These are phyloP conservation scores for Xylariaceae sp. DNA, from an alignment of 2,329 filamentous ascomycete genomes.

Conservation along the genomic window DNA sequence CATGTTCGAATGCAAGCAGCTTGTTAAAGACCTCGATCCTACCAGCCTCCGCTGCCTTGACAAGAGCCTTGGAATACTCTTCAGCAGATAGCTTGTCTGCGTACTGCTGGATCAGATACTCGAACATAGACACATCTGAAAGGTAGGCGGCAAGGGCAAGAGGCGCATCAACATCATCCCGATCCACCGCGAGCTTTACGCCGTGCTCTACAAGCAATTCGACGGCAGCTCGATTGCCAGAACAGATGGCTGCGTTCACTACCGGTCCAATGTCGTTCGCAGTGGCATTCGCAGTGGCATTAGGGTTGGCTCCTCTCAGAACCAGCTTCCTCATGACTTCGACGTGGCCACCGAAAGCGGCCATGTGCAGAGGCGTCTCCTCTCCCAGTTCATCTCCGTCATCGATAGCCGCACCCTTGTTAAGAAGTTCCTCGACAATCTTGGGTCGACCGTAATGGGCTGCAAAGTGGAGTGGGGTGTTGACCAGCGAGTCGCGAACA, in stretches of 20 bases:
- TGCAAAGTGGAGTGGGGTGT: conserved; percentile 33
- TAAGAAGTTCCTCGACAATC: conserved; percentile 33
- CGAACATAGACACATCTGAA: conserved; percentile 36
- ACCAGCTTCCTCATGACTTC: conserved; percentile 37
- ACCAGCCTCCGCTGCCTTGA: conserved; percentile 34
- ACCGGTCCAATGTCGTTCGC: conserved; percentile 27
- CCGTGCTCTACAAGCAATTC: conserved; percentile 34
- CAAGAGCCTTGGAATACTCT: conserved; percentile 35
- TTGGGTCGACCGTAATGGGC: conserved; percentile 28
- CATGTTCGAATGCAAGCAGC: conserved; percentile 32
- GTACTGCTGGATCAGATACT: conserved; percentile 36
- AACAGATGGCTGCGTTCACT: conserved; percentile 37
- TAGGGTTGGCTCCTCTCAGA: conserved; percentile 31
- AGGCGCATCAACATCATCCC: conserved; percentile 26
- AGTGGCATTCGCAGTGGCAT: conserved; percentile 25
- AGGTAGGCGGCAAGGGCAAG: conserved; percentile 34
- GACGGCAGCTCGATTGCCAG: conserved; percentile 36
- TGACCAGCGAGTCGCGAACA: conserved; percentile 24
- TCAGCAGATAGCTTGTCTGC: conserved; percentile 32
- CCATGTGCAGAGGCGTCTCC: conserved; percentile 35
- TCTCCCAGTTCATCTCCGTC: conserved; percentile 28
- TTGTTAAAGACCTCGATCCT: conserved; percentile 36
- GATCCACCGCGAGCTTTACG: conserved; percentile 30
- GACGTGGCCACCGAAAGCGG: conserved; percentile 33
- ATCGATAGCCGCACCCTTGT: conserved; percentile 28